Evolutionary conservation across 2,329 filamentous ascomycete species (phyloP).

Genomic region (Hypoxylon rubiginosum): DNA sequence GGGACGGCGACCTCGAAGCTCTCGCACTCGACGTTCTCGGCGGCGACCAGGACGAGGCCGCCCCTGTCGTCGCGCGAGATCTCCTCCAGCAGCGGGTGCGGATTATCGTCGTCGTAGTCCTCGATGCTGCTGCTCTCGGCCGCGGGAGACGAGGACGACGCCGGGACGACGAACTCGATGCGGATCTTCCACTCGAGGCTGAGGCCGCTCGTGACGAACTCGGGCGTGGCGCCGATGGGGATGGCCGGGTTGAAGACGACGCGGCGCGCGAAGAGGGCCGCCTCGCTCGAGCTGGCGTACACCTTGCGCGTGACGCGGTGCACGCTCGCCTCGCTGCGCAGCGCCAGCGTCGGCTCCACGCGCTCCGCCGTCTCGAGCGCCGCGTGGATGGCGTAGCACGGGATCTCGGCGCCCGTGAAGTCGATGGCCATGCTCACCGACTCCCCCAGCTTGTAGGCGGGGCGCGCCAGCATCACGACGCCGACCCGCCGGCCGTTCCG

Average conservation of each 20-base stretch:
- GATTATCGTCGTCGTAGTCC: slow-evolving; percentile 39
- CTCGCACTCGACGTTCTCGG: slow-evolving; percentile 84
- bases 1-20: slow-evolving; percentile 93
- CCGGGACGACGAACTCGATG: slow-evolving; percentile 91
- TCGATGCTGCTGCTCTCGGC: slow-evolving; percentile 8
- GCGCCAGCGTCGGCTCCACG: slow-evolving; percentile 82
- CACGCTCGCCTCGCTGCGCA: slow-evolving; percentile 88
- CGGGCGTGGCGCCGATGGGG: slow-evolving; percentile 85
- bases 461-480: slow-evolving; percentile 88
- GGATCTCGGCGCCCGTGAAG: slow-evolving; percentile 81
- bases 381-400: slow-evolving; percentile 87
- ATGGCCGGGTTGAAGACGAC: slow-evolving; percentile 87
- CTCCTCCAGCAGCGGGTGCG: slow-evolving; percentile 78
- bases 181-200: slow-evolving; percentile 89
- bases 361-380: slow-evolving; percentile 89
- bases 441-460: slow-evolving; percentile 91
- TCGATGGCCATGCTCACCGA: slow-evolving; percentile 87
- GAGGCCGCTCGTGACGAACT: slow-evolving; percentile 91
- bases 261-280: slow-evolving; percentile 82
- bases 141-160: slow-evolving; percentile 41
- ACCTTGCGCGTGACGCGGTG: slow-evolving; percentile 87
- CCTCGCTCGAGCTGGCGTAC: slow-evolving; percentile 83
- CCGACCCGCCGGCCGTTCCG: slow-evolving; percentile 93
- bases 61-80: slow-evolving; percentile 84
- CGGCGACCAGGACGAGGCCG: slow-evolving; percentile 78